phyloP scores from a whole-genome alignment of 2,329 filamentous ascomycete genomes.

The Talaromyces rugulosus region DNA sequence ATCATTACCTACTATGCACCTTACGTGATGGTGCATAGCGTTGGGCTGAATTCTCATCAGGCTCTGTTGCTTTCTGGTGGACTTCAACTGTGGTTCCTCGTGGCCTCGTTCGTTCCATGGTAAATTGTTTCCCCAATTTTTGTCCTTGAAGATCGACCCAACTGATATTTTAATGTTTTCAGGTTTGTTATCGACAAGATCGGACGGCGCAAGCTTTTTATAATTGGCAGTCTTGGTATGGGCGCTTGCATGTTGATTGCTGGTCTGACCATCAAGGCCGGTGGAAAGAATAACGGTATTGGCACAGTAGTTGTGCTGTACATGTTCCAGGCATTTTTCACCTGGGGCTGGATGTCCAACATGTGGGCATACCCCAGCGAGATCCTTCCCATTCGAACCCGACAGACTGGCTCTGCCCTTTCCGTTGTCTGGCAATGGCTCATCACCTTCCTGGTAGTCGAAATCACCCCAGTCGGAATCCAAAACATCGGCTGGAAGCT shows the following conservation, averaged over 20 bases:
- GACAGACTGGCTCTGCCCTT: conserved; percentile 11
- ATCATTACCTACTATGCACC: conserved; percentile 45
- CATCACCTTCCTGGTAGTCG: conserved; percentile 23
- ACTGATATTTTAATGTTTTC: conserved; percentile 39
- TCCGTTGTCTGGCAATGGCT: conserved; percentile 16
- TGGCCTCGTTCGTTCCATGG: conserved; percentile 14
- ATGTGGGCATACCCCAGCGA: conserved; percentile 16
- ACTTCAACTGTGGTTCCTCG: conserved; percentile 39
- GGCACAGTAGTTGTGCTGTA: conserved; percentile 13
- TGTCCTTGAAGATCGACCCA: background rate
- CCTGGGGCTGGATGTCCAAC: conserved; percentile 16
- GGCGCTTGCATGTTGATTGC: conserved; percentile 14
- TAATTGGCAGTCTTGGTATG: conserved; percentile 64
- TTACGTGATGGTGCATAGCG: conserved; percentile 38
- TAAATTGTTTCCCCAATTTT: background rate
- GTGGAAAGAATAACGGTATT: conserved; percentile 13
- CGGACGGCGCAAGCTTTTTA: conserved; percentile 64
- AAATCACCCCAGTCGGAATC: conserved; percentile 40
- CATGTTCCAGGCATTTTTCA: conserved; percentile 16
- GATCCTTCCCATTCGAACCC: conserved; percentile 12
- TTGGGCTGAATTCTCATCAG: conserved; percentile 35
- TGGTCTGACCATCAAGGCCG: conserved; percentile 12
- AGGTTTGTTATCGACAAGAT: conserved; percentile 46
- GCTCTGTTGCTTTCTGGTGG: conserved; percentile 44
- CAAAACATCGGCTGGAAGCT: conserved; percentile 31